phyloP scores from a whole-genome alignment of 2,329 filamentous ascomycete genomes.

The Grosmannia serpens region DNA sequence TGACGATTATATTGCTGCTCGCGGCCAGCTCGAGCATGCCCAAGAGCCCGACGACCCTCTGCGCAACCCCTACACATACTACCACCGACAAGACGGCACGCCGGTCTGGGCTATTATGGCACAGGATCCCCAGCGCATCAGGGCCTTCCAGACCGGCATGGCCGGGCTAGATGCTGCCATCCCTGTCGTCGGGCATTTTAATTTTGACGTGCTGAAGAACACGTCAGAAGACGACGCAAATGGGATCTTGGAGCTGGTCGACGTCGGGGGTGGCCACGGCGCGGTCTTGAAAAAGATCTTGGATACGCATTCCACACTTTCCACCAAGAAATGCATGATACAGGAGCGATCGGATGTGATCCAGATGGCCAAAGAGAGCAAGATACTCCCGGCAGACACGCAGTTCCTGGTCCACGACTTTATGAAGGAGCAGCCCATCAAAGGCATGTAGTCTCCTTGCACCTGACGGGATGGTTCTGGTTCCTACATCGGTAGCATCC shows the following conservation, averaged over 20 bases:
- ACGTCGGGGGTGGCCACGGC: slow-evolving; percentile 21
- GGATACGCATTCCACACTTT: background rate
- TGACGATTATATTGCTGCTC: background rate
- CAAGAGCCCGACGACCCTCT: slow-evolving; percentile 18
- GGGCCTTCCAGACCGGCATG: slow-evolving; percentile 21
- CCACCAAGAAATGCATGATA: background rate
- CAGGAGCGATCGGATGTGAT: background rate
- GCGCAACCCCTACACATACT: slow-evolving; percentile 20
- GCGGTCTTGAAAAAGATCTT: slow-evolving; percentile 10
- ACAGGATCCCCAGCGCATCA: slow-evolving; percentile 18
- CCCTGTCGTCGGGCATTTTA: slow-evolving; percentile 15
- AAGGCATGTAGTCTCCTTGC: slow-evolving; percentile 12
- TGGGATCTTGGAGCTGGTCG: slow-evolving; percentile 17
- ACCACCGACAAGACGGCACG: slow-evolving; percentile 21
- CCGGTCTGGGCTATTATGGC: slow-evolving; percentile 23
- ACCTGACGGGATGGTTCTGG: too few species aligned
- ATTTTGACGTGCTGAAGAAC: slow-evolving; percentile 18
- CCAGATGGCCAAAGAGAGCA: background rate
- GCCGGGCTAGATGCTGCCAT: slow-evolving; percentile 21
- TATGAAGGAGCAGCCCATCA: slow-evolving; percentile 18
- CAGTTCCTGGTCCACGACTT: slow-evolving; percentile 12
- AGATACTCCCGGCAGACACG: background rate
- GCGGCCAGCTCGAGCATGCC: background rate
- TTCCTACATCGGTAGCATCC: too few species aligned
- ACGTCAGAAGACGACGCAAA: slow-evolving; percentile 8